phyloP scores from a whole-genome alignment of 192 early-diverging fungal species.

The Coemansia sp. region DNA sequence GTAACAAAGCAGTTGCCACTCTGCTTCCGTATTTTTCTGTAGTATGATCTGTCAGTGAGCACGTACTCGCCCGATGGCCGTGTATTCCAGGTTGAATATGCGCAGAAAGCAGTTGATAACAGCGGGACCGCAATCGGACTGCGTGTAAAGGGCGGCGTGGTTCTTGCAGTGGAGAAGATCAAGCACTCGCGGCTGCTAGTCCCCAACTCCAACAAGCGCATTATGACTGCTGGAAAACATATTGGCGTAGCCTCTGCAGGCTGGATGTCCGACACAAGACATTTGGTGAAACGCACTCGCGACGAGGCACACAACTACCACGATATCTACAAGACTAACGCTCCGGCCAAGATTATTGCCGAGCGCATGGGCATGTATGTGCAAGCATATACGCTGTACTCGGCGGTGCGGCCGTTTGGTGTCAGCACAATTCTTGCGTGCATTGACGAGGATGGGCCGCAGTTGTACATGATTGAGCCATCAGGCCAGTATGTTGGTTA shows the following conservation, averaged over 20 bases:
- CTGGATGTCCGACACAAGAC: slow-evolving; percentile 86
- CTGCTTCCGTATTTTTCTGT: slow-evolving; percentile 9
- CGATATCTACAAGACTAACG: slow-evolving; percentile 75
- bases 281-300: slow-evolving; percentile 84
- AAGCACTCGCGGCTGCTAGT: slow-evolving; percentile 93
- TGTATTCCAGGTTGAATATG: slow-evolving; percentile 99
- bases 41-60: slow-evolving; percentile 97
- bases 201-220: slow-evolving; percentile 88
- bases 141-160: slow-evolving; percentile 91
- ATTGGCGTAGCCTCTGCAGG: slow-evolving; percentile 94
- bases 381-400: slow-evolving; percentile 96
- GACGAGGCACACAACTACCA: slow-evolving; percentile 91
- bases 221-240: slow-evolving; percentile 87
- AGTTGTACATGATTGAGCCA: slow-evolving; percentile 94
- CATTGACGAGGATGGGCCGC: slow-evolving; percentile 78
- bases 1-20: background rate
- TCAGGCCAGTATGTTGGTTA: slow-evolving; percentile 98
- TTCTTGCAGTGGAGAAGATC: slow-evolving; percentile 95
- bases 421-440: slow-evolving; percentile 78
- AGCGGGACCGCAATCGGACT: slow-evolving; percentile 96
- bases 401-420: slow-evolving; percentile 93
- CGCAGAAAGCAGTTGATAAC: slow-evolving; percentile 96
- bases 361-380: slow-evolving; percentile 91
- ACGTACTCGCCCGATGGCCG: slow-evolving; percentile 99
- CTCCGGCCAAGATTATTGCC: slow-evolving; percentile 91